A percentile compares a stretch with the other conserved stretches of the same genome.
Evolutionary conservation across 2,329 filamentous ascomycete genomes (phyloP).

Genomic region (Clonostachys rhizophaga): DNA sequence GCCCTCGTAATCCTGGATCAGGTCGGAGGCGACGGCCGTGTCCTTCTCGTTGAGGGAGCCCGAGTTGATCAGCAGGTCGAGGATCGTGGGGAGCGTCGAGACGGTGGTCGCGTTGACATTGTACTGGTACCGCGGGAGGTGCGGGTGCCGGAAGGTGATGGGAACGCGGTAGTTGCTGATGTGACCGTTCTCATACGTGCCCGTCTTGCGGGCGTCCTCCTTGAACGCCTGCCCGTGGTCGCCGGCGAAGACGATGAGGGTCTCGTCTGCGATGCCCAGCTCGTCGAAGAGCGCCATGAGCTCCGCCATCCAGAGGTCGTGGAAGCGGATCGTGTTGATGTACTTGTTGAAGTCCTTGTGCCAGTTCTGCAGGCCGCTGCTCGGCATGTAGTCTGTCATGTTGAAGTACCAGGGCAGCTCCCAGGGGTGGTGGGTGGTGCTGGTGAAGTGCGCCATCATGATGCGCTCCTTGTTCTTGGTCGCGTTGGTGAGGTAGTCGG

Average conservation of each 20-base stretch:
- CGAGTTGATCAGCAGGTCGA: slow-evolving; percentile 34
- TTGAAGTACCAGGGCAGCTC: slow-evolving; percentile 20
- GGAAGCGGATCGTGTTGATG: slow-evolving; percentile 31
- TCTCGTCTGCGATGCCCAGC: slow-evolving; percentile 33
- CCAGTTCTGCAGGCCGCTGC: slow-evolving; percentile 1
- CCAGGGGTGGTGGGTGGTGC: slow-evolving; percentile 36
- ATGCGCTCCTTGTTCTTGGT: slow-evolving; percentile 19
- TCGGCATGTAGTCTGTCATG: slow-evolving; percentile 20
- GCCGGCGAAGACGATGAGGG: slow-evolving; percentile 37
- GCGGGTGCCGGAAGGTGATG: slow-evolving; percentile 34
- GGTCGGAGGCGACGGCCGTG: slow-evolving; percentile 22
- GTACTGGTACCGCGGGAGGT: slow-evolving; percentile 31
- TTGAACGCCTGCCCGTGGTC: slow-evolving; percentile 35
- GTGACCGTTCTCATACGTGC: slow-evolving; percentile 35
- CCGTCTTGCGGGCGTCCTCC: slow-evolving; percentile 27
- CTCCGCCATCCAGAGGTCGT: slow-evolving; percentile 29
- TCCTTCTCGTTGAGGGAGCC: slow-evolving; percentile 26
- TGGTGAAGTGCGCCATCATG: slow-evolving; percentile 27
- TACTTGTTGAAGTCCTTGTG: slow-evolving; percentile 26
- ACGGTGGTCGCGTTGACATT: slow-evolving; percentile 30
- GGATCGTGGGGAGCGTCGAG: slow-evolving; percentile 36
- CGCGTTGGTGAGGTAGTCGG: slow-evolving; percentile 21
- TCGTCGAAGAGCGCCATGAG: slow-evolving; percentile 33
- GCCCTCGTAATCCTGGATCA: slow-evolving; percentile 37
- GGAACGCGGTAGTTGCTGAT: slow-evolving; percentile 36